These are phyloP conservation scores for Kregervanrija pseudodelftensis DNA, from an alignment of 805 yeast species.

Conservation along the genomic window DNA sequence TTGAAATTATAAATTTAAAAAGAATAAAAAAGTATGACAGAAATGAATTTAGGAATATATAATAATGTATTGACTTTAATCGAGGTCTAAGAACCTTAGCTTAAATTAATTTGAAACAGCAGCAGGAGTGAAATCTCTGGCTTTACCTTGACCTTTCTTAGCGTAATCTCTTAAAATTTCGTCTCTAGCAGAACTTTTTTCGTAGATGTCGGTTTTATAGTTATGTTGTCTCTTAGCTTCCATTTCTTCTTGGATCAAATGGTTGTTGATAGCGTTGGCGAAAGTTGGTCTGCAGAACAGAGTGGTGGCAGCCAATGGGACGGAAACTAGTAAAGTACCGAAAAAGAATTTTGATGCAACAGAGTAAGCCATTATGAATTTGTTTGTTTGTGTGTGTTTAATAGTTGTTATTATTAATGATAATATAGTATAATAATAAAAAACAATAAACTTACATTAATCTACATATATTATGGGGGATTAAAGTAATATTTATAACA, in stretches of 20 bases:
- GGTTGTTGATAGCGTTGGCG: slow-evolving; percentile 28
- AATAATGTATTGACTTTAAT: not conserved
- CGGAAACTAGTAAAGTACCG: slow-evolving; percentile 24
- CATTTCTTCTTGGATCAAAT: slow-evolving; percentile 26
- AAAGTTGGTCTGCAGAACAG: slow-evolving; percentile 27
- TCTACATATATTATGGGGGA: not conserved
- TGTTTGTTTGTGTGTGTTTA: not conserved
- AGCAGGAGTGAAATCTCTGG: slow-evolving; percentile 21
- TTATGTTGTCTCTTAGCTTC: slow-evolving; percentile 23
- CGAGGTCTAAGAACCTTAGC: not conserved
- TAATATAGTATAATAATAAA: too few species aligned
- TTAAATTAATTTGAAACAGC: slow-evolving; percentile 4
- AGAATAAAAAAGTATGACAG: too few species aligned
- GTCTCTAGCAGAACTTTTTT: slow-evolving; percentile 18
- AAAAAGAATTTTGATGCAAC: slow-evolving; percentile 19
- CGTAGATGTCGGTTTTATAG: slow-evolving; percentile 21
- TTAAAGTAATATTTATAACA: too few species aligned
- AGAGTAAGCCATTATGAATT: slow-evolving; percentile 21
- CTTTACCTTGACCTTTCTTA: slow-evolving; percentile 22
- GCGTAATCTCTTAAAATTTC: slow-evolving; percentile 20
- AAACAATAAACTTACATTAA: not conserved
- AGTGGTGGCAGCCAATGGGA: slow-evolving; percentile 22
- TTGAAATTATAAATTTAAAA: too few species aligned
- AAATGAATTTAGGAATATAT: not conserved
- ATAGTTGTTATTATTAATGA: not conserved